Conservation (phyloP, 306 rosid genomes). For the Cajanus cajan region DNA sequence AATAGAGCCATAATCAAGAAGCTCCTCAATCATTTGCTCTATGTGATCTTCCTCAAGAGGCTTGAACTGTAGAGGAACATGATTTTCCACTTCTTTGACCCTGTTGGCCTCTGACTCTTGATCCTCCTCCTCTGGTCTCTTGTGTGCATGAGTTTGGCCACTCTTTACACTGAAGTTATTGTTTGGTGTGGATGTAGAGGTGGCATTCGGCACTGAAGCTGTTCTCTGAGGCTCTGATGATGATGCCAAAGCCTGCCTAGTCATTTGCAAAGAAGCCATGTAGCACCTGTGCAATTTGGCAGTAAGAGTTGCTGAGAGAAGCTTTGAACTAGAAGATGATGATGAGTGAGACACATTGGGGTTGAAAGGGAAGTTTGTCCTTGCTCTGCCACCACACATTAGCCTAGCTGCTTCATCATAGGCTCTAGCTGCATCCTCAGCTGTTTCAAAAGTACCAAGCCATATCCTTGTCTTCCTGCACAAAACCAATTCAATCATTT, state of each 20-base stretch:
- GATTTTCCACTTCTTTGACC: conserved; percentile 47
- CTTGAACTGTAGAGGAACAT: conserved; percentile 38
- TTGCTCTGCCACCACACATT: conserved; percentile 85
- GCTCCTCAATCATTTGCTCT: conserved; percentile 91
- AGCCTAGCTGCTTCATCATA: conserved; percentile 95
- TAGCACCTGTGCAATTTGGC: conserved; percentile 87
- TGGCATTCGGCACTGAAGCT: not conserved
- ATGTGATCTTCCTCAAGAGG: conserved; percentile 82
- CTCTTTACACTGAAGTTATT: conserved; percentile 26
- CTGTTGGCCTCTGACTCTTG: conserved; percentile 36
- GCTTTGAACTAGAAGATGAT: conserved; percentile 53
- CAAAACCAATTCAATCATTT: not conserved
- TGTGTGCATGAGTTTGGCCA: conserved; percentile 25
- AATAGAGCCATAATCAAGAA: conserved; percentile 77
- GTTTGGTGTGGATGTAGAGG: conserved; percentile 6
- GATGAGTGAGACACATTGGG: conserved; percentile 68
- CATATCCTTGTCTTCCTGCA: conserved; percentile 95
- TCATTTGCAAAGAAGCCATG: conserved; percentile 84
- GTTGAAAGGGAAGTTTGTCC: conserved; percentile 87
- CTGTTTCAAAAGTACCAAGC: conserved; percentile 95
- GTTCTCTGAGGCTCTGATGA: conserved; percentile 37
- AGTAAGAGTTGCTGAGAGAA: conserved; percentile 83
- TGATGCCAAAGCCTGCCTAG: conserved; percentile 41
- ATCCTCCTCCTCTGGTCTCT: conserved; percentile 27
- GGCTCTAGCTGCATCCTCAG: conserved; percentile 92